Evolutionary conservation across 768 basidiomycete genomes (phyloP).

Genomic region (Mrakia frigida): DNA sequence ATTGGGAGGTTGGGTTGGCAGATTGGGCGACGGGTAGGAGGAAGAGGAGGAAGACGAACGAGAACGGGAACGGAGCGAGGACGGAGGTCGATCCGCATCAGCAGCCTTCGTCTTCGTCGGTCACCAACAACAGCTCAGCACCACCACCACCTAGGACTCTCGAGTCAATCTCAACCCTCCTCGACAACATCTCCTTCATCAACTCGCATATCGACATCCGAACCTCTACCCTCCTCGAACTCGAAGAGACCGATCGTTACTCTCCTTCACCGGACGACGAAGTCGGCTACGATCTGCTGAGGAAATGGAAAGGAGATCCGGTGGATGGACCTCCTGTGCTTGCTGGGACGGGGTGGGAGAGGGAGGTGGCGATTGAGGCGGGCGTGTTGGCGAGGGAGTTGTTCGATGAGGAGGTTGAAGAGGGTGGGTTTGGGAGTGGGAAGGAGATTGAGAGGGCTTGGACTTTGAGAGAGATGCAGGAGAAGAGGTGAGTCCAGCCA

Average conservation of each 20-base stretch:
- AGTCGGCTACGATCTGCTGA: slow-evolving; percentile 46
- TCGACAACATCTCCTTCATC: slow-evolving; percentile 50
- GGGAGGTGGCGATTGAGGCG: neutral
- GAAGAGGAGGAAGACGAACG: neutral
- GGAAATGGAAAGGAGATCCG: slow-evolving; percentile 27
- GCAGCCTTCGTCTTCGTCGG: neutral
- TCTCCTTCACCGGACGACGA: slow-evolving; percentile 41
- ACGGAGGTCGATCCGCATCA: too few relatives aligned
- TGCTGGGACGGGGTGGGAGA: slow-evolving; percentile 26
- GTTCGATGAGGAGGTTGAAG: neutral
- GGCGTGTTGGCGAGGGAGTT: slow-evolving; percentile 27
- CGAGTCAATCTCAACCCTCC: slow-evolving; percentile 11
- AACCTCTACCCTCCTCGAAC: slow-evolving; percentile 45
- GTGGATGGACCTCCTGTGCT: slow-evolving; percentile 35
- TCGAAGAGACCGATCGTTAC: slow-evolving; percentile 43
- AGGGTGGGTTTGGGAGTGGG: neutral
- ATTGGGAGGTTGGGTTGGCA: slow-evolving; percentile 4
- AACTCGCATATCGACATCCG: slow-evolving; percentile 53
- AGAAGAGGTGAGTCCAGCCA: neutral
- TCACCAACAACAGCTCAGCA: neutral
- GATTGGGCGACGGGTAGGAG: slow-evolving; percentile 25
- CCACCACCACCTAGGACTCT: neutral
- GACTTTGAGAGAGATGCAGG: neutral
- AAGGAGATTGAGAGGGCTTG: neutral
- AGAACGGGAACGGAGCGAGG: neutral